Evolutionary conservation across 495 filamentous ascomycete genomes (phyloP), one percentile per base, ranked within the genome.

Genomic region (Penicillium turbatum): DNA sequence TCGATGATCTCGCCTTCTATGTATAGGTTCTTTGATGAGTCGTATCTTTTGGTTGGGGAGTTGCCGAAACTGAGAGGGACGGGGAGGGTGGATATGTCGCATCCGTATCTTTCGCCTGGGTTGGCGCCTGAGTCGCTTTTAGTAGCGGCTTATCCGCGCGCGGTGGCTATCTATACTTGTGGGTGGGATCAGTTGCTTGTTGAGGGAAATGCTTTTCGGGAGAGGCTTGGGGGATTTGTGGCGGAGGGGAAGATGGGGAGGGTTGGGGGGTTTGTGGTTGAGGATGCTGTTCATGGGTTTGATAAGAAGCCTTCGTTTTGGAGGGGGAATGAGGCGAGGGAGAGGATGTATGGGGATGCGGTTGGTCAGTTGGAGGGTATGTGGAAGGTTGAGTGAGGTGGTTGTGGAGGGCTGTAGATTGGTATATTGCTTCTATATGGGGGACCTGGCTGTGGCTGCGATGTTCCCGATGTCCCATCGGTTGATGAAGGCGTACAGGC

Each of bases 301-400:
- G 63, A 66, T 53, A 66, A 66, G 53, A 63, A 42, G 46, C 60
- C 63, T 21, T 59, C 47, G 0, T 61, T 66, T 49, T 58, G 53
- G 31, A 48, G 46, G 30, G 54, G 52, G 12, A 55, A 58, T 56
- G 12, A 26, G 8, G 16, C 3, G 13, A 19, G 63, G 21, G 60
- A 63, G 17, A 38, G 10, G 24, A 59, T 66, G 60, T 63, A 61
- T 49, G 49, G 30, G 12, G 57, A 66, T 66, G 63, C 57, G 13
- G 26, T 59, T 13, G 9, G 30, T 16, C 48, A 63, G 50, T 43
- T 66, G 46, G 42, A 27, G 42, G 15, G 51, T 3, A 63, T 66
- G 57, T 66, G 60, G 63, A 44, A 46, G n/a, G 9, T 35, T 11
- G 27, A 16, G 6, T 51, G 48, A 42, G 19, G 8, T 34, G 1